Evolutionary conservation across 192 early-diverging fungal genomes (phyloP).

Genomic region (Phlyctochytrium planicorne): DNA sequence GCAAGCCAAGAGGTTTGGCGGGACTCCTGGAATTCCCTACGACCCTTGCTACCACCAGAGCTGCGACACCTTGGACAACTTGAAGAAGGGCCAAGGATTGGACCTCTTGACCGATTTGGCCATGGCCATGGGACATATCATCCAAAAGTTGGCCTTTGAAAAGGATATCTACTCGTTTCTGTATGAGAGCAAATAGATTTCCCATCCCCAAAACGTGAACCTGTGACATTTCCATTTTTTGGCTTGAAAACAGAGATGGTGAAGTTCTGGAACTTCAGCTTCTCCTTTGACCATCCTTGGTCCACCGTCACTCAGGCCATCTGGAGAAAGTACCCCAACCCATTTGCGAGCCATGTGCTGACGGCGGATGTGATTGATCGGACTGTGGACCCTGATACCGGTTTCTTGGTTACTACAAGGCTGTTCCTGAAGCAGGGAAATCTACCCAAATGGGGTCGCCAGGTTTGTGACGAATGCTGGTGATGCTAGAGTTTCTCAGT

Average conservation of each 20-base stretch:
- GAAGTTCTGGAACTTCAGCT: constrained; percentile 80
- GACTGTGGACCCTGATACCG: constrained; percentile 71
- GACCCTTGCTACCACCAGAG: constrained; percentile 46
- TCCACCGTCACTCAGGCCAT: constrained; percentile 81
- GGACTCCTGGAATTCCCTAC: constrained; percentile 32
- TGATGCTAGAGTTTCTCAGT: constrained; percentile 6
- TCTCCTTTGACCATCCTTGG: constrained; percentile 62
- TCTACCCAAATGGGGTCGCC: constrained; percentile 78
- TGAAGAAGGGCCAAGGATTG: constrained; percentile 19
- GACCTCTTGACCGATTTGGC: constrained; percentile 18
- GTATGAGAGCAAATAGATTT: background rate
- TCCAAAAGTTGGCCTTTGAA: constrained; percentile 22
- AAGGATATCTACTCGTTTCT: constrained; percentile 23
- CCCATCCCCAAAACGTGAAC: background rate
- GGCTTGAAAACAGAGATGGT: constrained; percentile 52
- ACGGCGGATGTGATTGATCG: constrained; percentile 91
- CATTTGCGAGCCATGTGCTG: constrained; percentile 92
- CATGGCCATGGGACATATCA: constrained; percentile 16
- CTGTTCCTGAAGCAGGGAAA: constrained; percentile 86
- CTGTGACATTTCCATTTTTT: background rate
- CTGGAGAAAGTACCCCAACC: constrained; percentile 96
- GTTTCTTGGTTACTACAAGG: constrained; percentile 79
- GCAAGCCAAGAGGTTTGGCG: constrained; percentile 34
- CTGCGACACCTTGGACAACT: constrained; percentile 35
- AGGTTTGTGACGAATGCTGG: no score